Evolutionary conservation across 805 yeast species (phyloP), one percentile per base, ranked within the genome.

Genomic region (Metschnikowia shivogae): DNA sequence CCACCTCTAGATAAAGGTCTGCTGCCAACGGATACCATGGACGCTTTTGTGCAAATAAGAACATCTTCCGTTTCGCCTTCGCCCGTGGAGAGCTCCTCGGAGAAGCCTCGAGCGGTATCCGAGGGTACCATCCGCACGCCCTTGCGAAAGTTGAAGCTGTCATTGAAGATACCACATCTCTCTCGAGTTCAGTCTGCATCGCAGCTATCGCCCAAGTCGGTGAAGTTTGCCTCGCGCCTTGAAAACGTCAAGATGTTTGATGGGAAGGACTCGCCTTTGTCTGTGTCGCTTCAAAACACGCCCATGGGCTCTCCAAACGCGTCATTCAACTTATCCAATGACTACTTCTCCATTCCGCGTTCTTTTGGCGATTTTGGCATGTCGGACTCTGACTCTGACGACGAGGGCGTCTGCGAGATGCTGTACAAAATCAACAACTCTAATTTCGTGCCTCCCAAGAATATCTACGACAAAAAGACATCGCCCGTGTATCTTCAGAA

Each of bases 241-340:
- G 82, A 80, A 43, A 80, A 80, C 34, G 75, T 84, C 45, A 83
- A 83, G 60, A 77, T 78, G 56, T 84, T 84, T 58, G 79, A 80
- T 54, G 81, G 81, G 35, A 61, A 64, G 24, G 82, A 78, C 40
- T 77, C 76, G 50, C 89, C 89, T 27, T 70, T 73, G 9, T 74
- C 84, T 1, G 84, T 83, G n/a, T 80, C 86, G 0, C 49, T 71
- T 41, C 80, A 78, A 35, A 73, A 72, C 51, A 74, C 85, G 1
- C 83, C 83, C 0, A 57, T 65, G 26, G 62, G 62, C 24, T 63
- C 70, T 2, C 73, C 73, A 3, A 44, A 34, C 24, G 10, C n/a
- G 34, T 43, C 39, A n/a, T 48, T 39, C 12, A 45, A 39, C 30
- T 49, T 47, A 19, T 39, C 20, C 9, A 47, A 36, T 27, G 64